A percentile compares a stretch with the other conserved stretches of the same genome.
phyloP scores from a whole-genome alignment of 2,329 filamentous ascomycete genomes.

The Aureobasidium pullulans region DNA sequence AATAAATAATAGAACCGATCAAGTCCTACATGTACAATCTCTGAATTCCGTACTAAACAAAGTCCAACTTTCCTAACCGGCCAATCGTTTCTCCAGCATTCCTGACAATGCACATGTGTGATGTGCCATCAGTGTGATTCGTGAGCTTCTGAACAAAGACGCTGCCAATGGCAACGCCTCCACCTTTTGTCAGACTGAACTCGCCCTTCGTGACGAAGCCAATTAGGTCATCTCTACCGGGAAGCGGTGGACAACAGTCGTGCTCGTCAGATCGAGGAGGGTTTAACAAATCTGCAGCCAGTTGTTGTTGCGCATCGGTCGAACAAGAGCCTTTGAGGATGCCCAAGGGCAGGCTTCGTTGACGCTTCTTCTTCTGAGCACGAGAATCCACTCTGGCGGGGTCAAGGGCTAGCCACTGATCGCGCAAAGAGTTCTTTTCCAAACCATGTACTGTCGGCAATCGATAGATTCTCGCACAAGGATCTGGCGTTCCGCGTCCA shows the following conservation, averaged over 20 bases:
- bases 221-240: slow-evolving; percentile 66
- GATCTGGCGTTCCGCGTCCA: slow-evolving; percentile 60
- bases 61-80: slow-evolving; percentile 71
- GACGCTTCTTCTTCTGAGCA: slow-evolving; percentile 16
- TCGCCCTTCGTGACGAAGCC: slow-evolving; percentile 87
- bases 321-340: not conserved
- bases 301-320: slow-evolving; percentile 31
- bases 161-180: slow-evolving; percentile 66
- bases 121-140: slow-evolving; percentile 29
- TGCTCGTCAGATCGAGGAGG: slow-evolving; percentile 21
- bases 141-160: slow-evolving; percentile 43
- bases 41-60: slow-evolving; percentile 32
- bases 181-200: slow-evolving; percentile 70
- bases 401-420: slow-evolving; percentile 62
- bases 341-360: slow-evolving; percentile 19
- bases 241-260: slow-evolving; percentile 50
- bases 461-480: slow-evolving; percentile 78
- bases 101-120: slow-evolving; percentile 66
- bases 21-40: no score
- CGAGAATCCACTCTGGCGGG: slow-evolving; percentile 22
- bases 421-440: slow-evolving; percentile 42
- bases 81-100: slow-evolving; percentile 73
- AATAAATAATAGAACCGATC: not conserved
- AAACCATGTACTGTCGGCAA: slow-evolving; percentile 51
- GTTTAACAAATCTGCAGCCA: slow-evolving; percentile 38